These are phyloP conservation scores for Gossypium rotundifolium DNA, from an alignment of 345 rosid genomes.

Conservation along the genomic window DNA sequence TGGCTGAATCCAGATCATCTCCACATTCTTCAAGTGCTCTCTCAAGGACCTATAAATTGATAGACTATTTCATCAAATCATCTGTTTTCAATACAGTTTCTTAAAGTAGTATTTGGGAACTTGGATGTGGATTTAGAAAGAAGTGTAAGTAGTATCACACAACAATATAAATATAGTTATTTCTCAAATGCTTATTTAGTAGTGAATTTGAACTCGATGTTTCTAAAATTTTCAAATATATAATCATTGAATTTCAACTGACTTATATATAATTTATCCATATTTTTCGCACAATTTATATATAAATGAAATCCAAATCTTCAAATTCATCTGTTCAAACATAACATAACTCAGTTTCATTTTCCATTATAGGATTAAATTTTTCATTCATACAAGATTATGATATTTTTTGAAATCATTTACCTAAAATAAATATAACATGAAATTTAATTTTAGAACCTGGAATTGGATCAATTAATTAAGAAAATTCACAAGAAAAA, in stretches of 20 bases:
- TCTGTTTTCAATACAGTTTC: not conserved
- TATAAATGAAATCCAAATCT: not conserved
- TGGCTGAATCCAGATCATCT: constrained; percentile 80
- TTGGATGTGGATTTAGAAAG: not conserved
- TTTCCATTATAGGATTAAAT: not conserved
- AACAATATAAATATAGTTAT: not conserved
- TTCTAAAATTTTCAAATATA: not conserved
- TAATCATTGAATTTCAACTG: not conserved
- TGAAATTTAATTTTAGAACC: not conserved
- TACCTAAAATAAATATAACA: not conserved
- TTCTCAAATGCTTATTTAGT: not conserved
- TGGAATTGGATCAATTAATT: not conserved
- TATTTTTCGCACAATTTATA: not conserved
- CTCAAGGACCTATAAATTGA: constrained; percentile 53
- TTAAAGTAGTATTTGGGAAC: not conserved
- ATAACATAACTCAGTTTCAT: not conserved
- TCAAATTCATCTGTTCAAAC: not conserved
- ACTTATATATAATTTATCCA: not conserved
- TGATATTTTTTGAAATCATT: too few relatives aligned
- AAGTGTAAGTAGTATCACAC: not conserved
- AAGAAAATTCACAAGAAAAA: not conserved
- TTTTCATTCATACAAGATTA: too few relatives aligned
- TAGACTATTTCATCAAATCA: not conserved
- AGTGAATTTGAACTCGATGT: not conserved
- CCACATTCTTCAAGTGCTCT: constrained; percentile 80